Conservation (phyloP, 768 basidiomycete species). For the Phallus indusiatus region DNA sequence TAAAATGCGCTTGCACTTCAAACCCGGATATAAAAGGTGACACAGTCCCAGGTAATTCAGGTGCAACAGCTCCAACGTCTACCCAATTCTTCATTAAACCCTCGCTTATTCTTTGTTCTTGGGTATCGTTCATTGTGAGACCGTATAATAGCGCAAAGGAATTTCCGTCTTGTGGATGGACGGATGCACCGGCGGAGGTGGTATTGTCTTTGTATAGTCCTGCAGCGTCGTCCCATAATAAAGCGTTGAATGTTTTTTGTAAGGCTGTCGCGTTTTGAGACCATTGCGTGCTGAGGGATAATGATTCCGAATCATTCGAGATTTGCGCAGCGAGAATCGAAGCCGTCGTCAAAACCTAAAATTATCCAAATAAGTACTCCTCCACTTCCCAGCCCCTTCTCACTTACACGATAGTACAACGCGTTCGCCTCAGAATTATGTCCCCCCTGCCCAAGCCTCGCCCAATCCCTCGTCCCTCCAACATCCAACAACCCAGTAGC, state of each 20-base stretch:
- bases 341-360: slow-evolving; percentile 39
- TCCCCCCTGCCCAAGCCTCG: slow-evolving; percentile 44
- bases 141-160: slow-evolving; percentile 49
- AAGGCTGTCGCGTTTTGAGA: slow-evolving; percentile 37
- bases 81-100: slow-evolving; percentile 46
- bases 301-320: not conserved
- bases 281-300: slow-evolving; percentile 31
- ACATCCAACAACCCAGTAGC: slow-evolving; percentile 2
- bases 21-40: slow-evolving; percentile 46
- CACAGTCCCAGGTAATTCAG: slow-evolving; percentile 49
- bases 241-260: slow-evolving; percentile 39
- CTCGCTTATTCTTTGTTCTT: slow-evolving; percentile 34
- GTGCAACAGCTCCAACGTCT: slow-evolving; percentile 39
- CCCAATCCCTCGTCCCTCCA: slow-evolving; percentile 41
- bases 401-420: slow-evolving; percentile 36
- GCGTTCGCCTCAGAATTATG: slow-evolving; percentile 50
- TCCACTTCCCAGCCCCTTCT: too few species aligned
- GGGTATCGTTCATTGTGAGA: slow-evolving; percentile 31
- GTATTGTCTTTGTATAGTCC: slow-evolving; percentile 49
- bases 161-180: slow-evolving; percentile 50
- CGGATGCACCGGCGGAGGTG: slow-evolving; percentile 30
- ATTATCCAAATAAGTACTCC: too few species aligned
- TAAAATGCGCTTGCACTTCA: slow-evolving; percentile 50
- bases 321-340: slow-evolving; percentile 32
- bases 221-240: slow-evolving; percentile 38